Base-by-base conservation (phyloP, 2,329 filamentous ascomycete species). In the Pestalotiopsis sp. region DNA sequence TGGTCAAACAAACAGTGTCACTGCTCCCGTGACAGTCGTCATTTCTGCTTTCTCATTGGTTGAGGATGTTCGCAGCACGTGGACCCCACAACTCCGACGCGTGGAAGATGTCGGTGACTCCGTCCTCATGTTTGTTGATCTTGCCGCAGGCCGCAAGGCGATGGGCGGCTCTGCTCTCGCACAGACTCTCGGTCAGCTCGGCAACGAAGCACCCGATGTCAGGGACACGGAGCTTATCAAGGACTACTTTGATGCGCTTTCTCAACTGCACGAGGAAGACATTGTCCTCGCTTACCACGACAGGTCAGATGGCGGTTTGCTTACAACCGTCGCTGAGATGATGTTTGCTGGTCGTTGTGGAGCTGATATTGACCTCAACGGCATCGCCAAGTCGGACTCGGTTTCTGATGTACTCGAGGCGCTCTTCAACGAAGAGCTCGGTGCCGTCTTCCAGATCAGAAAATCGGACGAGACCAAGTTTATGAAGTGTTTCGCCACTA, bases 261-360 rank as follows among this genome's bases (percentile, higher is more conserved):
- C 83, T 61, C 88, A 91, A 74, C 81, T 91, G 63, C 89, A 91
- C 75, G 83, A 73, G 66, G 93, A 70, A 38, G 71, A 71, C n/a
- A 67, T 76, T 69, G 95, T 98, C 12, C 88, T 98, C 25, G 95
- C 95, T 3, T 98, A 98, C 79, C 96, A 98, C 79, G 96, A 98
- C 80, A 88, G 93, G 61, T 98, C 94, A 0, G 95, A 98, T 79
- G 96, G 95, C 79, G 96, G 96, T 76, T 84, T 98, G 11, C 89
- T 98, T 77, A 96, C 95, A 1, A 95, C 95, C 5, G 83, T 98
- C 41, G 93, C 91, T 2, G 96, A 99, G 82, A 98, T 98, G 96
- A 97, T 97, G 90, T 98, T 98, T 79, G 95, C 96, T 39, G 96
- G 96, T 36, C 92, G 95, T 68, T 97, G 93, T 76, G 96, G 95